Base-by-base conservation (phyloP, 805 yeast species). In the Zygoascus flipseniorum region DNA sequence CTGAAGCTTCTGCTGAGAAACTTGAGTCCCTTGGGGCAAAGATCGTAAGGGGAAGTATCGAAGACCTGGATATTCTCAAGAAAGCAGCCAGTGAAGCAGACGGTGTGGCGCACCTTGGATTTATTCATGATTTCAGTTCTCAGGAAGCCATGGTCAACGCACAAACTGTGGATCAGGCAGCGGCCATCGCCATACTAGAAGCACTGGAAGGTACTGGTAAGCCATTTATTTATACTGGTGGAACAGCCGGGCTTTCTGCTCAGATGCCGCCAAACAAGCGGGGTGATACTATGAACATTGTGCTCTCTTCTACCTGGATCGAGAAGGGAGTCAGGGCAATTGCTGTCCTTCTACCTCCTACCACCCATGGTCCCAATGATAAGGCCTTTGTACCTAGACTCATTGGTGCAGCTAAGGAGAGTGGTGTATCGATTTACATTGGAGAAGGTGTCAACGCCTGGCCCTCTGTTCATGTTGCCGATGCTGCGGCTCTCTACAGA, bases 61-160 rank as follows among this genome's bases (percentile, higher is more conserved):
- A 55, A 13, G 66, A 65, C 43, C 32, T 62, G 2, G 72, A 70
- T 0, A 42, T 59, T 1, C 59, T 74, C 13, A 59, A 52, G 19
- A 55, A 64, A 43, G 68, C 60, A 5, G 68, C 71, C 9, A 23
- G 52, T 8, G 61, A 60, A 43, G 52, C 68, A 8, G 77, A 74
- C 51, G 76, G 67, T 13, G 68, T 69, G 11, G 49, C 71, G n/a
- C 76, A 72, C 52, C 54, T 70, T 42, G 77, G 68, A 1, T 72
- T 66, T 55, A 56, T 61, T 28, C 70, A 69, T 53, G 71, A 71
- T 50, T 68, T 66, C 49, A 16, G 53, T 3, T 55, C 63, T 13
- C 67, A 65, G 48, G 23, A 54, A 2, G 56, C 63, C 10, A 58
- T 54, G 39, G 58, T 46, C 1, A 47, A 60, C n/a, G 43, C 62